Base-by-base conservation (phyloP, 1,284 basidiomycete genomes). In the Ceratobasidium sp. region DNA sequence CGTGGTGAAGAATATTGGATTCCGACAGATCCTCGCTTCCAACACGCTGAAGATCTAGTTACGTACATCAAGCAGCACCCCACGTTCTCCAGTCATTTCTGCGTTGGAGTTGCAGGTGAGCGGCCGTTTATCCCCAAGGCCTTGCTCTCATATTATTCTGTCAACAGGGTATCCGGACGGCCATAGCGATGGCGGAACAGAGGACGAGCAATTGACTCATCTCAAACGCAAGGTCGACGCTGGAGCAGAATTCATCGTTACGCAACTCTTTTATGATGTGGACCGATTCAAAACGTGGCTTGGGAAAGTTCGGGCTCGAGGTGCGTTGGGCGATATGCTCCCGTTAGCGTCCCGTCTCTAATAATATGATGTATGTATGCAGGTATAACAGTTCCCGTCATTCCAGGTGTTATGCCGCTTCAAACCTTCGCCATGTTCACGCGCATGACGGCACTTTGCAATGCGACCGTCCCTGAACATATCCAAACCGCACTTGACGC, bases 401-500 rank as follows among this genome's bases (percentile, higher is more conserved):
- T 99, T 75, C 96, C 98, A 1, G 96, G 97, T 5, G 91, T 99
- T 78, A 99, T 99, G 97, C 98, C 98, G 0, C 95, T 99, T 77
- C 98, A 99, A 82, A 98, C 95, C 56, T 98, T 96, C 82, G 90
- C 92, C 25, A 97, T 96, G 0, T 99, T 99, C 85, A 87, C 93
- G 67, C 92, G 98, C 71, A 87, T 99, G 79, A 94, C 93, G 52
- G 97, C 97, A 82, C 87, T 99, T 32, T 96, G 94, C 80, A 94
- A 94, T 51, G 91, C 92, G 1, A 88, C 88, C 34, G 91, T 98
- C 2, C 98, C 98, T 0, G 84, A 88, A 2, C 82, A 85, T 37
- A 86, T 98, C 57, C 87, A 92, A 83, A 84, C 88, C 1, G 90
- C 90, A 77, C 85, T 99, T 0, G 90, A 94, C 54, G 89, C 89